phyloP scores from a whole-genome alignment of 2,329 filamentous ascomycete species.

The Elsinoe batatas region DNA sequence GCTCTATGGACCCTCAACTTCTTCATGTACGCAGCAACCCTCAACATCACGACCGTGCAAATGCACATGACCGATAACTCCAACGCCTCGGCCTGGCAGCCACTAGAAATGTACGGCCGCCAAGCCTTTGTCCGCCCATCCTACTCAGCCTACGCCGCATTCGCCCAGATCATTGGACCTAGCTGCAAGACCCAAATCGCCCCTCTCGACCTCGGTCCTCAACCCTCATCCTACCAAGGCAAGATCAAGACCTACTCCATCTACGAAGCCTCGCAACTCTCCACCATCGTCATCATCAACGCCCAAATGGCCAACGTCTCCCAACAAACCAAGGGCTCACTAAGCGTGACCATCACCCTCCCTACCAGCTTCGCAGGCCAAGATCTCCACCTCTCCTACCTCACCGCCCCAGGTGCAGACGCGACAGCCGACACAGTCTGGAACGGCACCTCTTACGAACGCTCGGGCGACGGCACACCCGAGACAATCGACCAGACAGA shows the following conservation, averaged over 20 bases:
- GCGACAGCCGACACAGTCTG: conserved; percentile 34
- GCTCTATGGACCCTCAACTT: conserved; percentile 45
- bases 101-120: conserved; percentile 28
- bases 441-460: conserved; percentile 40
- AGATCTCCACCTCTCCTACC: conserved; percentile 38
- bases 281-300: conserved; percentile 40
- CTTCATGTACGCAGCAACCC: conserved; percentile 39
- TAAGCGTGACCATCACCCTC: conserved; percentile 35
- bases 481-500: conserved; percentile 26
- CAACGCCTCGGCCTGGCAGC: conserved; percentile 42
- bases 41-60: conserved; percentile 39
- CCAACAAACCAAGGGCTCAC: conserved; percentile 28
- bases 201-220: conserved; percentile 24
- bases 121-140: conserved; percentile 35
- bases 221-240: conserved; percentile 30
- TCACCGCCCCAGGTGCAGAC: conserved; percentile 39
- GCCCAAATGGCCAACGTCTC: conserved; percentile 34
- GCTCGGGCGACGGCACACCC: conserved; percentile 31
- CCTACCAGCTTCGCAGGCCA: conserved; percentile 31
- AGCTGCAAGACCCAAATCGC: conserved; percentile 38
- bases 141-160: conserved; percentile 44
- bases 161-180: conserved; percentile 41
- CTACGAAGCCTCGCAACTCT: conserved; percentile 35
- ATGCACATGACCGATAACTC: conserved; percentile 48
- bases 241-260: conserved; percentile 36